Evolutionary conservation across 768 basidiomycete species (phyloP).

Genomic region (Sarcodon aspratus): DNA sequence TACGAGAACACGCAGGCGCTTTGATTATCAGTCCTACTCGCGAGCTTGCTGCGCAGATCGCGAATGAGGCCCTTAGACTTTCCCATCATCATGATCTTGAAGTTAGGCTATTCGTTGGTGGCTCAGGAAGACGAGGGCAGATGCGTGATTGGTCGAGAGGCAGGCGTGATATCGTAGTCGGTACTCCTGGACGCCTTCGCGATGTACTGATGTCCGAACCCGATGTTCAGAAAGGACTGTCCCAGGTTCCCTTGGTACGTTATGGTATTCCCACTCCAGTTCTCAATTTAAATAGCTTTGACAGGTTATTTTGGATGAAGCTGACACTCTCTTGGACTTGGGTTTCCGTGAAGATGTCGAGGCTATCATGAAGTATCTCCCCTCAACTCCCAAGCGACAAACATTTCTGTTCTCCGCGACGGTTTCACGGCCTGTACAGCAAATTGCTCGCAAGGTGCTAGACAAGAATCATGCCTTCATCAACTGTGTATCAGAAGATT

Average conservation of each 20-base stretch:
- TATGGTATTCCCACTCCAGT: background rate
- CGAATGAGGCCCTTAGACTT: slow-evolving; percentile 65
- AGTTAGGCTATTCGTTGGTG: slow-evolving; percentile 71
- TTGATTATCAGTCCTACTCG: slow-evolving; percentile 85
- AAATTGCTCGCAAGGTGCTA: slow-evolving; percentile 54
- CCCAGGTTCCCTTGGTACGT: slow-evolving; percentile 48
- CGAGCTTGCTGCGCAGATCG: slow-evolving; percentile 85
- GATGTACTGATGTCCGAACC: slow-evolving; percentile 58
- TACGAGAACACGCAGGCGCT: slow-evolving; percentile 45
- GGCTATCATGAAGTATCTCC: slow-evolving; percentile 54
- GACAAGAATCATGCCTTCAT: slow-evolving; percentile 56
- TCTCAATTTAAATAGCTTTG: background rate
- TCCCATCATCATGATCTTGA: slow-evolving; percentile 55
- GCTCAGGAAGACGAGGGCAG: slow-evolving; percentile 54
- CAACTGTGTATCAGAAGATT: slow-evolving; percentile 54
- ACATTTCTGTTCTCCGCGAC: slow-evolving; percentile 92
- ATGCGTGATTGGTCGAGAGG: slow-evolving; percentile 53
- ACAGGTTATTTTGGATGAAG: slow-evolving; percentile 86
- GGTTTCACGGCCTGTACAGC: slow-evolving; percentile 57
- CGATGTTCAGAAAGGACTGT: slow-evolving; percentile 40
- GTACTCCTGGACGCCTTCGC: slow-evolving; percentile 79
- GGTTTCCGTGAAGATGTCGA: slow-evolving; percentile 86
- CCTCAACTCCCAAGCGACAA: slow-evolving; percentile 55
- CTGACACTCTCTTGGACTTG: slow-evolving; percentile 85
- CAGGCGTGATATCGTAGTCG: slow-evolving; percentile 73